Evolutionary conservation across 768 basidiomycete genomes (phyloP).

Genomic region (Tricholoma furcatifolium): DNA sequence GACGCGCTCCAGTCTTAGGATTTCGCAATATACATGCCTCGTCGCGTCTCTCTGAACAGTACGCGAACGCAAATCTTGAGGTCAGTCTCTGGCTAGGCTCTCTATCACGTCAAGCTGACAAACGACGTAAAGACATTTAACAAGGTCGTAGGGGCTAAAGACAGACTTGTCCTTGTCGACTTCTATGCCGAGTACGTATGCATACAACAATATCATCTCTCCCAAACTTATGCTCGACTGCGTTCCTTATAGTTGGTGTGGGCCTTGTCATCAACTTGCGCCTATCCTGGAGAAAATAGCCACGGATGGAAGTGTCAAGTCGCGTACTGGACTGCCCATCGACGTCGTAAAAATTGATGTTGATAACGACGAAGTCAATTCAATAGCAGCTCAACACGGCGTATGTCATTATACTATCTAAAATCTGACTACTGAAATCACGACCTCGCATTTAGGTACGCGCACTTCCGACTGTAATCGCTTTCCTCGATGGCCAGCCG

Average conservation of each 20-base stretch:
- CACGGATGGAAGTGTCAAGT: slow-evolving; percentile 35
- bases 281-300: slow-evolving; percentile 68
- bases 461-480: slow-evolving; percentile 80
- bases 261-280: slow-evolving; percentile 71
- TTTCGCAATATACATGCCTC: slow-evolving; percentile 42
- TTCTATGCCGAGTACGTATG: slow-evolving; percentile 75
- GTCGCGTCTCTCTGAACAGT: slow-evolving; percentile 35
- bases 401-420: slow-evolving; percentile 30
- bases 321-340: slow-evolving; percentile 54
- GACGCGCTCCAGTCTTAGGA: not conserved
- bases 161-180: slow-evolving; percentile 67
- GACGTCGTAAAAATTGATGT: slow-evolving; percentile 76
- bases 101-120: not conserved
- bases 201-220: not conserved
- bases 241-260: slow-evolving; percentile 63
- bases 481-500: slow-evolving; percentile 63
- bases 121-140: slow-evolving; percentile 33
- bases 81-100: slow-evolving; percentile 30
- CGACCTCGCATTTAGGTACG: slow-evolving; percentile 47
- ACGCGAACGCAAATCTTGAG: slow-evolving; percentile 41
- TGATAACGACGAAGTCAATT: slow-evolving; percentile 49
- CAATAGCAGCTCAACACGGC: slow-evolving; percentile 49
- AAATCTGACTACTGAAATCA: not conserved
- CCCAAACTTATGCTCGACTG: not conserved
- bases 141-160: slow-evolving; percentile 35